Percentiles rank a stretch among this genome's conserved stretches.
phyloP scores from a whole-genome alignment of 306 rosid genomes.

The Cucumis sativus region DNA sequence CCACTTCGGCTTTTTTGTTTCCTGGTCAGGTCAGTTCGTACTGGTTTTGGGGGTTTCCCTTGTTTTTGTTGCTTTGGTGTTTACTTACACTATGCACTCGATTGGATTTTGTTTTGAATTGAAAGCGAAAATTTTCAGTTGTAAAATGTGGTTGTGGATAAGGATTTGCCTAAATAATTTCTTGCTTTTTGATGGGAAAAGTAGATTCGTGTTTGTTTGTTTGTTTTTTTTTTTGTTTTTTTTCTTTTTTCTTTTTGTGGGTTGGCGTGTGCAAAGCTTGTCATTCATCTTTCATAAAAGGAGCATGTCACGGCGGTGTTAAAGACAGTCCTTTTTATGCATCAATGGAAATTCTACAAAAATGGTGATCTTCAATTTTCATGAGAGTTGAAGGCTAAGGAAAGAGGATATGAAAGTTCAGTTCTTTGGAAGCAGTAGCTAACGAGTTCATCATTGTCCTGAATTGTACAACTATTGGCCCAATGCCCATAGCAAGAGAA shows the following conservation, averaged over 20 bases:
- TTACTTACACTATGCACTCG: not conserved
- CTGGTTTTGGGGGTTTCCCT: not conserved
- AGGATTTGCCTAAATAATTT: not conserved
- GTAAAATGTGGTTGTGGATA: not conserved
- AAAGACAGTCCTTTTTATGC: not conserved
- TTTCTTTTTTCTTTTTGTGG: not conserved
- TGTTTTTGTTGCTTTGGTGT: not conserved
- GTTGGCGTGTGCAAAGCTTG: not conserved
- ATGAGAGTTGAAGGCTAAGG: not conserved
- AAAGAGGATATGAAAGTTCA: not conserved
- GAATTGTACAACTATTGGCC: not conserved
- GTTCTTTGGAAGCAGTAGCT: not conserved
- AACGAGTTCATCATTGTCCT: not conserved
- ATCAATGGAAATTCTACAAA: not conserved
- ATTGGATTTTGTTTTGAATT: not conserved
- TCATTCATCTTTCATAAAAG: not conserved
- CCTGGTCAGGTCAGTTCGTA: conserved; percentile 67
- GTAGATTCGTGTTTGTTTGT: not conserved
- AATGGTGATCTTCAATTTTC: not conserved
- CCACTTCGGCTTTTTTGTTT: conserved; percentile 67
- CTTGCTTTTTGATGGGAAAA: not conserved
- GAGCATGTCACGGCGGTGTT: not conserved
- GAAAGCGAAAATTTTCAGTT: not conserved
- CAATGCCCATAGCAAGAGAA: not conserved
- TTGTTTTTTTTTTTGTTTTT: no score